Base-by-base conservation (phyloP, 768 basidiomycete species). In the Phlebiopsis flavidoalba region DNA sequence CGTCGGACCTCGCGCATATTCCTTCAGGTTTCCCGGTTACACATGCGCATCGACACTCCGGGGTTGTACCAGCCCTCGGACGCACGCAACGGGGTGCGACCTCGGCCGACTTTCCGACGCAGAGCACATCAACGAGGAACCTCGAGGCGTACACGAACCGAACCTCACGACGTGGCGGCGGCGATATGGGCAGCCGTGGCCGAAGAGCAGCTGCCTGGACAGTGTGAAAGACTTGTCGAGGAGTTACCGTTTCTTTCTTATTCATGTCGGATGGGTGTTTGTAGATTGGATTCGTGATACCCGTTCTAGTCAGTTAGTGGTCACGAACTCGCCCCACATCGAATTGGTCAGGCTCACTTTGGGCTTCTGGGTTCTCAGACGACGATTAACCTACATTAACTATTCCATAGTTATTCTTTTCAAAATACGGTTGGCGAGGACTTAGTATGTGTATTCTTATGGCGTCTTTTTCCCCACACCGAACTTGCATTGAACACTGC, bases 51-150 rank as follows among this genome's bases (percentile, higher is more conserved):
- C 77, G 96, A 46, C 93, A 70, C 97, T 76, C 84, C 98, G 58
- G 84, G 95, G 22, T 91, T 98, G 8, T 98, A 97, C 73, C 95
- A 97, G 70, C 84, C 84, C 2, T 76, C 80, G 67, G 72, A 83
- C 63, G 70, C 79, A 33, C 78, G 84, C 60, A 95, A 94, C 70
- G 79, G 94, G 95, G 15, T 98, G 95, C 69, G 87, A 91, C 69
- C 95, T n/a, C 95, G 12, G 68, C 74, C 49, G 81, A 83, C 48
- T 89, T 82, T 71, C 95, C 96, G 0, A 98, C 96, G 0, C 73
- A 80, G 53, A 79, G 80, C 12, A 98, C 71, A 98, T 96, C 71
- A 75, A 87, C 52, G 77, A 76, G 58, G n/a, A 81, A 83, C 67
- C 69, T 82, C 26, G 84, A 85, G 55, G 89, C 90, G n/a, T 96